phyloP scores from a whole-genome alignment of 176 grass and related monocot species.

The Coix lacrymajobi region DNA sequence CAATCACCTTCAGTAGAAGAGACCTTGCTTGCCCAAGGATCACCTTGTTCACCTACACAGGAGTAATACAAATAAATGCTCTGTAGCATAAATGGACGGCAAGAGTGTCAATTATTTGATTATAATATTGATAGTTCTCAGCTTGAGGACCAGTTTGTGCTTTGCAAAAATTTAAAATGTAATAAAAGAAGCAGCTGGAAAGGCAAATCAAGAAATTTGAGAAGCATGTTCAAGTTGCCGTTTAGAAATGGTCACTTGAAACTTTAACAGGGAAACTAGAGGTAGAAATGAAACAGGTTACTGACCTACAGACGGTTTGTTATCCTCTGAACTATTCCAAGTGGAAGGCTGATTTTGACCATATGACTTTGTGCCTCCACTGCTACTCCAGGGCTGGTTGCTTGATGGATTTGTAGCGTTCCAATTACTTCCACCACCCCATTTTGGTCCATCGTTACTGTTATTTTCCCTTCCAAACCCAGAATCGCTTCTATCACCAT shows the following conservation, averaged over 20 bases:
- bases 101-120: neutral
- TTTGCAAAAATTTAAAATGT: neutral
- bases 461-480: conserved; percentile 36
- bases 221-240: neutral
- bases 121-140: conserved; percentile 2
- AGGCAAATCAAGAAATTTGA: conserved; percentile 7
- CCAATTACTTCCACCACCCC: conserved; percentile 32
- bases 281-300: neutral
- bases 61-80: neutral
- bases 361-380: conserved; percentile 24
- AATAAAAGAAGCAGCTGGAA: neutral
- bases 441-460: conserved; percentile 17
- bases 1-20: conserved; percentile 26
- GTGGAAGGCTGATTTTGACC: conserved; percentile 35
- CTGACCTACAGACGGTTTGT: conserved; percentile 32
- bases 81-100: neutral
- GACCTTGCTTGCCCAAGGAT: conserved; percentile 38
- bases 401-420: conserved; percentile 15
- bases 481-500: conserved; percentile 20
- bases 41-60: conserved; percentile 34
- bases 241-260: neutral
- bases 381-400: conserved; percentile 22
- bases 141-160: neutral
- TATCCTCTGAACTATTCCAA: conserved; percentile 37
- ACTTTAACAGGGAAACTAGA: neutral